These are phyloP conservation scores for Venturia oleaginea DNA, from an alignment of 2,329 filamentous ascomycete genomes.

Conservation along the genomic window DNA sequence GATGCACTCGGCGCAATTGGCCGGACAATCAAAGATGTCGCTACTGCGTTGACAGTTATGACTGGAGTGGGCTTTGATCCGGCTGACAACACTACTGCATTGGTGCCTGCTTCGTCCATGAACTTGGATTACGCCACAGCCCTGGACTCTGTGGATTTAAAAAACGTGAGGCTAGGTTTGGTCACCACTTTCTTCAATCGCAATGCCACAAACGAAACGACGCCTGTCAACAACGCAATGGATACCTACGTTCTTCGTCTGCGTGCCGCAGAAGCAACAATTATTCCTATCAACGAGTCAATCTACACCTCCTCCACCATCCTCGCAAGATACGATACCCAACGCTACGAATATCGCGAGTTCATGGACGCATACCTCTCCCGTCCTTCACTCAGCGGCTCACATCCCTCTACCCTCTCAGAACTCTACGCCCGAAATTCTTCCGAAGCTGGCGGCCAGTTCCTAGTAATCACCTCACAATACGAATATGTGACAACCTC, in stretches of 20 bases:
- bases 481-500: constrained; percentile 46
- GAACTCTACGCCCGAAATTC: constrained; percentile 39
- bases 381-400: constrained; percentile 32
- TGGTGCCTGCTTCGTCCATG: constrained; percentile 33
- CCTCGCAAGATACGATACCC: constrained; percentile 44
- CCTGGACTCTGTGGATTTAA: constrained; percentile 27
- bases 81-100: constrained; percentile 43
- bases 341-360: constrained; percentile 52
- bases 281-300: constrained; percentile 41
- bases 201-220: constrained; percentile 43
- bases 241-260: constrained; percentile 39
- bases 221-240: constrained; percentile 48
- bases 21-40: constrained; percentile 49
- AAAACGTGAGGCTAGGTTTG: constrained; percentile 39
- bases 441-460: constrained; percentile 33
- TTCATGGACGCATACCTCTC: constrained; percentile 48
- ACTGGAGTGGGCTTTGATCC: constrained; percentile 45
- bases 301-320: constrained; percentile 47
- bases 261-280: constrained; percentile 35
- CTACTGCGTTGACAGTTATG: constrained; percentile 50
- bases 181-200: constrained; percentile 51
- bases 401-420: constrained; percentile 36
- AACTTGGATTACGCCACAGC: constrained; percentile 40
- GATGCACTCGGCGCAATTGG: constrained; percentile 51
- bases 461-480: constrained; percentile 51